These are phyloP conservation scores for Backusella tarrabulga DNA, from an alignment of 192 early-diverging fungal genomes.

Conservation along the genomic window DNA sequence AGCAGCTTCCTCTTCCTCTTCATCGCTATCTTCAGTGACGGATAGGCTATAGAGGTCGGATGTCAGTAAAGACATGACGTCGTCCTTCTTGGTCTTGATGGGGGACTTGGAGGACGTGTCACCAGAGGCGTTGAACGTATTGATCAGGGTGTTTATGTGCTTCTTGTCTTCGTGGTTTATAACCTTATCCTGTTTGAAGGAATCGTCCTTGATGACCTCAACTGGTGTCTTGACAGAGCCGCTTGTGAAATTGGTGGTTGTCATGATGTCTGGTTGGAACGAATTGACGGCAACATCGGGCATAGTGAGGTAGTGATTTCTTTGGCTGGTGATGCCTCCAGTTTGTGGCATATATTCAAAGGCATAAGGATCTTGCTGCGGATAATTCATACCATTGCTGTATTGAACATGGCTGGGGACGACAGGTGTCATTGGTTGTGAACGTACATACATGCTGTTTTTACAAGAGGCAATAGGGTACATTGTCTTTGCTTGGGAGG, in stretches of 20 bases:
- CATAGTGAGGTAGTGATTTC: background rate
- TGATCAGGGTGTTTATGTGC: slow-evolving; percentile 1
- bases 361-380: background rate
- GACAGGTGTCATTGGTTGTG: slow-evolving; percentile 9
- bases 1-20: background rate
- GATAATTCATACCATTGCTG: background rate
- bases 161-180: slow-evolving; percentile 1
- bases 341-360: background rate
- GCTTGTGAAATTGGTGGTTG: slow-evolving; percentile 3
- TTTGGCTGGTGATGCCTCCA: background rate
- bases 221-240: background rate
- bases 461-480: background rate
- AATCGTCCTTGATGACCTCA: background rate
- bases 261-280: slow-evolving; percentile 3
- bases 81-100: background rate
- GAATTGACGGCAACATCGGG: background rate
- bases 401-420: background rate
- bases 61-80: background rate
- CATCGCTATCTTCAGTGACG: background rate
- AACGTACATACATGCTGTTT: slow-evolving; percentile 16
- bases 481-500: background rate
- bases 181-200: background rate
- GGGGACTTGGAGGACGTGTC: background rate
- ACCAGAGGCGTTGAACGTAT: background rate
- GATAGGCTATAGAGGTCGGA: slow-evolving; percentile 8